Conservation (phyloP, 345 rosid species). For the Raphanus raphanistrum region DNA sequence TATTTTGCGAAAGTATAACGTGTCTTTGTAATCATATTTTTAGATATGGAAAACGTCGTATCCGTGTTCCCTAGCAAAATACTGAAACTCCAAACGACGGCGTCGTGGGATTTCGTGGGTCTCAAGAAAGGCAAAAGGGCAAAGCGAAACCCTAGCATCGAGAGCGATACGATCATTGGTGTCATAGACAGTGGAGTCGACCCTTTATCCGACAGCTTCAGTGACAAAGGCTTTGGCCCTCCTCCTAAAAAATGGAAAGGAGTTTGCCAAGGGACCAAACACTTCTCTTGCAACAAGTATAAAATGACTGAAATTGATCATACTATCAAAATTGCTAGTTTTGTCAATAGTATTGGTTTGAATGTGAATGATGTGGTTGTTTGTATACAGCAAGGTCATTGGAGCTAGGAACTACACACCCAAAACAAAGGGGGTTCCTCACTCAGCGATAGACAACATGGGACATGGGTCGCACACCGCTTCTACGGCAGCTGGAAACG, state of each 20-base stretch:
- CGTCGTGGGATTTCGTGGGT: conserved; percentile 64
- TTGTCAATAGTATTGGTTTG: conserved; percentile 6
- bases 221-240: conserved; percentile 46
- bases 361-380: conserved; percentile 4
- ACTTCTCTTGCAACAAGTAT: conserved; percentile 68
- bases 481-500: conserved; percentile 58
- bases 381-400: conserved; percentile 32
- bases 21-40: not conserved
- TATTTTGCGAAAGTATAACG: not conserved
- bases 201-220: conserved; percentile 51
- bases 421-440: conserved; percentile 13
- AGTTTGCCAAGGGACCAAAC: conserved; percentile 39
- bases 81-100: conserved; percentile 51
- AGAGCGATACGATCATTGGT: conserved; percentile 47
- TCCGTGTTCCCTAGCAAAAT: conserved; percentile 55
- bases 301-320: not conserved
- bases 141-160: conserved; percentile 33
- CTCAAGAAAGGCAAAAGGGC: conserved; percentile 36
- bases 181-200: conserved; percentile 58
- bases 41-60: conserved; percentile 54
- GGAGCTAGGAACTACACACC: conserved; percentile 41
- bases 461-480: conserved; percentile 62
- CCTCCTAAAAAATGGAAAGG: conserved; percentile 57
- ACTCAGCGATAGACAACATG: conserved; percentile 27
- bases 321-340: not conserved